Evolutionary conservation across 768 basidiomycete genomes (phyloP).

Genomic region (Psilocybe cyanescens): DNA sequence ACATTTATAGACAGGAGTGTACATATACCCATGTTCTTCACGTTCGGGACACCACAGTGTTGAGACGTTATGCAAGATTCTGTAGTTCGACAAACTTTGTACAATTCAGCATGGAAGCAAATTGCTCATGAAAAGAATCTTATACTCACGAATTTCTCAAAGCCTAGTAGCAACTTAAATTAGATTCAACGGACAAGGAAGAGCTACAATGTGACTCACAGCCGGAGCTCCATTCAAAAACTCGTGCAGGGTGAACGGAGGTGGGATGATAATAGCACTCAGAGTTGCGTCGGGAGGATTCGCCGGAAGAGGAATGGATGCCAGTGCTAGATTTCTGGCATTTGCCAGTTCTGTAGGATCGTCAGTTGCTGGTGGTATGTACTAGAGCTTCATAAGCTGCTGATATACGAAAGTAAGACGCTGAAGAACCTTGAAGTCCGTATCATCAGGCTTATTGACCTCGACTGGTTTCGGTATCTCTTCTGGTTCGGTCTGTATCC

Average conservation of each 20-base stretch:
- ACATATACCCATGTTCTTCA: constrained; percentile 82
- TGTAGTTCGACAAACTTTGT: constrained; percentile 60
- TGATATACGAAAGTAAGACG: neutral
- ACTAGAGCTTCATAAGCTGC: constrained; percentile 10
- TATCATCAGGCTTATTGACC: neutral
- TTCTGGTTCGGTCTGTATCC: constrained; percentile 18
- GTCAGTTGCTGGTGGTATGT: constrained; percentile 30
- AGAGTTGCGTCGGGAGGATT: constrained; percentile 68
- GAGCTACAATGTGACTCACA: constrained; percentile 40
- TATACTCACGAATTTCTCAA: constrained; percentile 59
- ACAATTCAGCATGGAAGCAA: neutral
- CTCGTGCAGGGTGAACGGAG: constrained; percentile 68
- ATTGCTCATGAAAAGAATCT: neutral
- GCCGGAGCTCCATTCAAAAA: constrained; percentile 62
- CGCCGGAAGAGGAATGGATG: constrained; percentile 63
- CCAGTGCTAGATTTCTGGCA: constrained; percentile 59
- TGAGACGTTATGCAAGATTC: constrained; percentile 66
- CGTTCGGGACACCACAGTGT: constrained; percentile 82
- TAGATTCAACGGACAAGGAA: neutral
- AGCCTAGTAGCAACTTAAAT: constrained; percentile 36
- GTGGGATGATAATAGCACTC: constrained; percentile 69
- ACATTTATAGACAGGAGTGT: constrained; percentile 76
- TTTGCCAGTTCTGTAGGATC: constrained; percentile 51
- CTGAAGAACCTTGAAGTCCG: constrained; percentile 12
- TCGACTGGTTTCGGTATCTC: neutral